Evolutionary conservation across 805 yeast species (phyloP), one percentile per base, ranked within the genome.

Genomic region (Saturnispora zaruensis): DNA sequence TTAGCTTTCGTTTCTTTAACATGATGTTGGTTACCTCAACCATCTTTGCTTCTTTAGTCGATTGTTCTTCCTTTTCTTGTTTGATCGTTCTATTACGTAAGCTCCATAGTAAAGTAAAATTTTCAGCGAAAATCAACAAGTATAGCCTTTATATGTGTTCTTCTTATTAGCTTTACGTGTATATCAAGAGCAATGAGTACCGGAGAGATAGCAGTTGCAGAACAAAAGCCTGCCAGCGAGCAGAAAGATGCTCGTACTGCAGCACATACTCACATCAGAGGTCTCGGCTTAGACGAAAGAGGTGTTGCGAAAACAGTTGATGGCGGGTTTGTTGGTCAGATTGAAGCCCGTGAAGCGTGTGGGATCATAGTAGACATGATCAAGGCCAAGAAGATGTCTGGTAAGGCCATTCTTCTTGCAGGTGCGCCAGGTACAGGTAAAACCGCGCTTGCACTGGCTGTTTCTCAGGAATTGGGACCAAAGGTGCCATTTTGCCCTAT

Each of bases 371-470:
- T 91, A 58, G 90, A 87, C 70, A 84, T 93, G 88, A 88, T 93
- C 53, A 89, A 87, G 64, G 89, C 86, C 32, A 96, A 96, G 46
- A 81, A 87, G 57, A 91, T 93, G 68, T 96, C 98, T 21, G 99
- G 99, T 25, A 79, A 97, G 57, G 97, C 98, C 1, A 93, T 90
- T 20, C 70, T 93, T 55, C 76, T 93, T 53, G 98, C 99, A 0
- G 99, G 99, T 38, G 98, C 98, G 9, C 99, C 99, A 26, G 87
- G 96, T 13, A 93, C 99, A 0, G 99, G 99, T 68, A 93, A 93
- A 67, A 93, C 99, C 3, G 99, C 99, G 36, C 79, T 93, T 59
- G 99, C 99, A 13, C 85, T 89, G 84, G 99, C 97, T 16, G 74
- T 85, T 38, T 76, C 89, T 2, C 90, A 84, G 63, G 81, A 79